Conservation (phyloP, 1,139 yeast genomes). For the Candida sp. region DNA sequence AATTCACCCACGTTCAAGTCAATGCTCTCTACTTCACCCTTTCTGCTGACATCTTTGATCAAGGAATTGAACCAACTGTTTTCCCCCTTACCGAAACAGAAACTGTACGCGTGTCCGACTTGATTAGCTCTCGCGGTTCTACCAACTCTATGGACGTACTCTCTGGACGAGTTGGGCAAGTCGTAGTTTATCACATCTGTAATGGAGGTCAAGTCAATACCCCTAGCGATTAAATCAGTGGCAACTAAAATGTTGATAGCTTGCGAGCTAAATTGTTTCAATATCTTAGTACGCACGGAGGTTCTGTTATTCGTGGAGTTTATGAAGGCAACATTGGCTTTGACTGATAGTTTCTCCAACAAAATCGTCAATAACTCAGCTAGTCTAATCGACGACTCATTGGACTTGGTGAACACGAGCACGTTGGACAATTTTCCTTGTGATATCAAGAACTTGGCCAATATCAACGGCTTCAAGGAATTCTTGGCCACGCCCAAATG, state of each 20-base stretch:
- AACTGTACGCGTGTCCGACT: constrained; percentile 71
- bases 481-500: constrained; percentile 59
- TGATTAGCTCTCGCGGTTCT: constrained; percentile 95
- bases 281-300: constrained; percentile 42
- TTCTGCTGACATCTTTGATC: constrained; percentile 44
- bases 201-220: constrained; percentile 80
- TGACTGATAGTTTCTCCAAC: constrained; percentile 24
- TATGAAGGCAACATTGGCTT: constrained; percentile 33
- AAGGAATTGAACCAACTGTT: constrained; percentile 63
- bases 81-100: constrained; percentile 80
- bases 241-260: constrained; percentile 67
- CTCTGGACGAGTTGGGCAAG: constrained; percentile 85
- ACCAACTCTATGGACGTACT: constrained; percentile 95
- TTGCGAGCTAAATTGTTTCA: constrained; percentile 60
- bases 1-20: constrained; percentile 23
- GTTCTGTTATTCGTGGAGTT: constrained; percentile 57
- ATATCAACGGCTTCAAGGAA: constrained; percentile 73
- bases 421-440: constrained; percentile 39
- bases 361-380: constrained; percentile 61
- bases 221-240: constrained; percentile 95
- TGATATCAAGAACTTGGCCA: constrained; percentile 56
- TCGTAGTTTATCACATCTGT: constrained; percentile 88
- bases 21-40: constrained; percentile 24
- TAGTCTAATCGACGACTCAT: constrained; percentile 83
- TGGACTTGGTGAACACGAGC: constrained; percentile 81